These are phyloP conservation scores for Tylopilus vinaceipallidus DNA, from an alignment of 768 basidiomycete species.

Conservation along the genomic window DNA sequence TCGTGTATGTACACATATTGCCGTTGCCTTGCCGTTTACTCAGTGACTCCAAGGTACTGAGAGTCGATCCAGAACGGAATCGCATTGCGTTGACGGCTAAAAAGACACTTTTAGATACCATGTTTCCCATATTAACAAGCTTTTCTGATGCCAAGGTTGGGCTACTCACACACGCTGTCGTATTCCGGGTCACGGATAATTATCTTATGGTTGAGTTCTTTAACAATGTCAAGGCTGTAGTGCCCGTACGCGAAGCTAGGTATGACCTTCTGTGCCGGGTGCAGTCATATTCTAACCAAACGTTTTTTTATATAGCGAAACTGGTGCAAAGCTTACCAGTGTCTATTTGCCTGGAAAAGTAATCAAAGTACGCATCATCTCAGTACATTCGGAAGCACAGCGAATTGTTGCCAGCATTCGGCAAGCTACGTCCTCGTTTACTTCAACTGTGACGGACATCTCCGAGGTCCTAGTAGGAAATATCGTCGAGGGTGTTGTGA, in stretches of 20 bases:
- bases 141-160: constrained; percentile 71
- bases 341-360: constrained; percentile 79
- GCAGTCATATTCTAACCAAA: neutral
- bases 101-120: constrained; percentile 82
- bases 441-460: constrained; percentile 55
- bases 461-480: constrained; percentile 76
- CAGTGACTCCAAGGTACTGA: constrained; percentile 58
- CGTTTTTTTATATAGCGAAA: constrained; percentile 63
- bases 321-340: constrained; percentile 51
- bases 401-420: constrained; percentile 85
- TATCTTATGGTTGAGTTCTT: constrained; percentile 86
- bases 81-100: constrained; percentile 88
- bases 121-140: constrained; percentile 62
- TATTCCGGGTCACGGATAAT: constrained; percentile 82
- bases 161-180: constrained; percentile 72
- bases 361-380: constrained; percentile 77
- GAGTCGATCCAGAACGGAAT: constrained; percentile 77
- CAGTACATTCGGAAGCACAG: constrained; percentile 52
- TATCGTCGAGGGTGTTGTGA: constrained; percentile 64
- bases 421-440: constrained; percentile 60
- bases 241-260: constrained; percentile 83
- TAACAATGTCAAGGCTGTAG: constrained; percentile 79
- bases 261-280: constrained; percentile 34
- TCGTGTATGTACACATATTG: constrained; percentile 50
- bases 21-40: neutral